Percentiles rank a stretch among this genome's conserved stretches.
Conservation (phyloP, 2,329 filamentous ascomycete genomes). For the Colletotrichum sp. region DNA sequence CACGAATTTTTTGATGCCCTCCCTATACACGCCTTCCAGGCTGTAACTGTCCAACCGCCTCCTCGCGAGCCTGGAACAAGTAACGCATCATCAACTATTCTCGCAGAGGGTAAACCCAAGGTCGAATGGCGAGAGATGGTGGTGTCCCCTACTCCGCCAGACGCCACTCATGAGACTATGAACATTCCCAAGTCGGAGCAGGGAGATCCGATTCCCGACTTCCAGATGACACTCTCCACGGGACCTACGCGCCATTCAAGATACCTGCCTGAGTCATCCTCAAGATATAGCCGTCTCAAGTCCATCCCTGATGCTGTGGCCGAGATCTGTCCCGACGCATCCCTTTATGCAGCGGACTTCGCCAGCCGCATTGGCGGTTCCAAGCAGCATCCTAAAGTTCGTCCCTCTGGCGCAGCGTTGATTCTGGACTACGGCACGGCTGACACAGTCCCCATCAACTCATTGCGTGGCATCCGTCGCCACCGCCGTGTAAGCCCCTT, state of each 20-base stretch:
- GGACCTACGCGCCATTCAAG: constrained; percentile 80
- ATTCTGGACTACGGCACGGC: constrained; percentile 93
- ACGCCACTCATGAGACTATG: constrained; percentile 57
- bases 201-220: constrained; percentile 72
- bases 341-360: constrained; percentile 81
- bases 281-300: constrained; percentile 79
- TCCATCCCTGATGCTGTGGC: constrained; percentile 72
- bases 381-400: constrained; percentile 55
- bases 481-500: constrained; percentile 84
- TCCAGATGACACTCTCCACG: constrained; percentile 82
- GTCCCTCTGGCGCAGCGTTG: constrained; percentile 83
- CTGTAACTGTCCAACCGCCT: constrained; percentile 52
- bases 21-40: constrained; percentile 94
- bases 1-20: constrained; percentile 99
- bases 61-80: constrained; percentile 1
- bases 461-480: constrained; percentile 83
- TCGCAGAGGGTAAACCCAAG: constrained; percentile 41
- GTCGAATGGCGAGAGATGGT: constrained; percentile 84
- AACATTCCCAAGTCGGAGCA: constrained; percentile 57
- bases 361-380: constrained; percentile 83
- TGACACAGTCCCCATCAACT: constrained; percentile 82
- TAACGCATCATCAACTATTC: constrained; percentile 40
- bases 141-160: constrained; percentile 69
- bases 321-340: constrained; percentile 89
- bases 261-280: constrained; percentile 82